Evolutionary conservation across 2,329 filamentous ascomycete genomes (phyloP), one percentile per base, ranked within the genome.

Genomic region (Plenodomus biglobosus): DNA sequence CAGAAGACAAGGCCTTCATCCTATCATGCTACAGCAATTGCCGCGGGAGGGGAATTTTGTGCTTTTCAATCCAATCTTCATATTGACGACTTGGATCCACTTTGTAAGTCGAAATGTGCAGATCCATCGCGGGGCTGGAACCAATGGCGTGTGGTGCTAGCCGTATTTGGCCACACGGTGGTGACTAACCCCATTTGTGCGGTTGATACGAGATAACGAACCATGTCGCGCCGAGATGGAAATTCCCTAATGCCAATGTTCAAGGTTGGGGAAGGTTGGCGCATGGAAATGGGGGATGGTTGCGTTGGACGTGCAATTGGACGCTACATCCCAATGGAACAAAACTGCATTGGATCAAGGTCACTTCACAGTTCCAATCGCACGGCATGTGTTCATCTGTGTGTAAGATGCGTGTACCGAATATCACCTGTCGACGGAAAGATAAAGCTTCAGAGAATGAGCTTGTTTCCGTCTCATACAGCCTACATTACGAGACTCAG

Each of bases 91-190:
- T 48, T 18, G 16, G 35, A 4, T 37, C 35, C 35, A 37, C 35
- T 20, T 13, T 48, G 21, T 20, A 46, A 46, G 32, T 43, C 38
- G 21, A 21, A 38, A n/a, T n/a, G n/a, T 38, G 51, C 55, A 53
- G 55, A 62, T 58, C 50, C 22, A 50, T 35, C 43, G 62, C 56
- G 64, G 64, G 65, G 59, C 62, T 62, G 47, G 52, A 34, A 38
- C 59, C 53, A 61, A 60, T 56, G 21, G 44, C 50, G 44, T 44
- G 21, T 11, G 8, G 38, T 41, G 41, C 61, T 64, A 64, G 54
- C 52, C 43, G 19, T 27, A 20, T 64, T 46, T 20, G 54, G 62
- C 41, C 56, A 62, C 59, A 59, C 55, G 58, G 51, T 20, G 27
- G 46, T 37, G 21, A 42, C 53, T 58, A 61, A 44, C 17, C n/a